Percentiles rank a stretch among this genome's conserved stretches.
These are phyloP conservation scores for Tulasnella sp. DNA, from an alignment of 768 basidiomycete species.

Conservation along the genomic window DNA sequence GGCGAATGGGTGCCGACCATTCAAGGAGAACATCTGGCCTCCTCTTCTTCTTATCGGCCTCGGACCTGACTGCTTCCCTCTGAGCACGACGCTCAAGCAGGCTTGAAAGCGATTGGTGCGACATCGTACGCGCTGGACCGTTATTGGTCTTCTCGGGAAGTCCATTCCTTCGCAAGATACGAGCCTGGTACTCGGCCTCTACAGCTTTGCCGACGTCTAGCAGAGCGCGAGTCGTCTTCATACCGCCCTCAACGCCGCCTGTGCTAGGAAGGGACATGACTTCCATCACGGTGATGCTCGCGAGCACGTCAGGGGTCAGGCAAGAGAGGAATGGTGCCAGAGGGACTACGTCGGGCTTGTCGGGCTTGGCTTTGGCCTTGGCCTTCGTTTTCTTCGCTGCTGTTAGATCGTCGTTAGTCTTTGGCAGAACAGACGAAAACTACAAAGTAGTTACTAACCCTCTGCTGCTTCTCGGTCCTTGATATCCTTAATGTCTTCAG, in stretches of 20 bases:
- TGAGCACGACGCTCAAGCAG: constrained; percentile 61
- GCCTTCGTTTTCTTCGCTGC: constrained; percentile 15
- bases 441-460: constrained; percentile 37
- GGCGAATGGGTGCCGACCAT: constrained; percentile 79
- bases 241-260: constrained; percentile 78
- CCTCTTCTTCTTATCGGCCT: constrained; percentile 65
- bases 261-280: constrained; percentile 78
- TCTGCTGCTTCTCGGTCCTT: constrained; percentile 45
- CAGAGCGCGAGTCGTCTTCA: constrained; percentile 87
- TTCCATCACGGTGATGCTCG: constrained; percentile 87
- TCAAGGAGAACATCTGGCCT: constrained; percentile 46
- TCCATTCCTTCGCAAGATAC: constrained; percentile 50
- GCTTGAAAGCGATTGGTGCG: constrained; percentile 46
- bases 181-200: constrained; percentile 88
- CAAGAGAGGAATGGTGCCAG: constrained; percentile 76
- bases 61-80: constrained; percentile 58
- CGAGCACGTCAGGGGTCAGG: constrained; percentile 75
- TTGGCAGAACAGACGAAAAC: neutral
- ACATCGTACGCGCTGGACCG: constrained; percentile 1
- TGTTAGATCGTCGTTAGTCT: neutral
- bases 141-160: constrained; percentile 64
- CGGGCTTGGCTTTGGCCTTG: too few species aligned
- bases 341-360: neutral
- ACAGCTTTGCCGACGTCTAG: constrained; percentile 79
- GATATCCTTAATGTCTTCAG: constrained; percentile 56